Base-by-base conservation (phyloP, 371 early-diverging fungal species). In the Zychaea mexicana region DNA sequence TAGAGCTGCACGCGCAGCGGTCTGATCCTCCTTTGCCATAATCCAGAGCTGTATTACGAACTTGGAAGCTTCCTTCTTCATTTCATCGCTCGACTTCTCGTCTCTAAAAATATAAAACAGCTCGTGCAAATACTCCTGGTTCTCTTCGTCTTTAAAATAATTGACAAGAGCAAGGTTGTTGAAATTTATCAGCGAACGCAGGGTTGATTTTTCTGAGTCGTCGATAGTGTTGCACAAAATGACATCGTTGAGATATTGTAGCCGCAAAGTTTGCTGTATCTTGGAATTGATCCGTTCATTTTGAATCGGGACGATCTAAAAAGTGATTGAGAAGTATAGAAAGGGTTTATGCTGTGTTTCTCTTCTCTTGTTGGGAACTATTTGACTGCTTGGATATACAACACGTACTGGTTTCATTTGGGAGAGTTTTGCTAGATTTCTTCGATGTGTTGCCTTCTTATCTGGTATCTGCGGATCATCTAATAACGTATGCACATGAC, bases 191-290 rank as follows among this genome's bases (percentile, higher is more conserved):
- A 94, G 72, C 0, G 91, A 85, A 33, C 83, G 83, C 46, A 97
- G 67, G 10, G 85, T 77, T 1, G 94, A 80, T 32, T 85, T 76
- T 4, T 89, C 84, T 3, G 73, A 73, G 30, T 97, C 96, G 60
- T 94, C 94, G 27, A 92, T 66, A 22, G 85, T 68, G 1, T 89
- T 81, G 7, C 86, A 85, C 17, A 95, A 77, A 2, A 92, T 92
- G 0, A 89, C 89, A 66, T 94, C 94, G 53, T 91, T 90, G 13
- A 97, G 77, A 60, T 87, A 97, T 62, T 90, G 92, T 4, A 94
- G 65, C 5, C 96, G 87, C 62, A 92, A 94, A 0, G 90, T 88
- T 59, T 92, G 91, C 33, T 90, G 89, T 45, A 96, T 93, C 68
- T 93, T 92, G 53, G 74, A 71, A 36, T 85, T 78, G 12, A 92